A percentile compares a stretch with the other conserved stretches of the same genome.
Evolutionary conservation across 169 alveolate genomes (phyloP).

Genomic region (Plasmodium inui): DNA sequence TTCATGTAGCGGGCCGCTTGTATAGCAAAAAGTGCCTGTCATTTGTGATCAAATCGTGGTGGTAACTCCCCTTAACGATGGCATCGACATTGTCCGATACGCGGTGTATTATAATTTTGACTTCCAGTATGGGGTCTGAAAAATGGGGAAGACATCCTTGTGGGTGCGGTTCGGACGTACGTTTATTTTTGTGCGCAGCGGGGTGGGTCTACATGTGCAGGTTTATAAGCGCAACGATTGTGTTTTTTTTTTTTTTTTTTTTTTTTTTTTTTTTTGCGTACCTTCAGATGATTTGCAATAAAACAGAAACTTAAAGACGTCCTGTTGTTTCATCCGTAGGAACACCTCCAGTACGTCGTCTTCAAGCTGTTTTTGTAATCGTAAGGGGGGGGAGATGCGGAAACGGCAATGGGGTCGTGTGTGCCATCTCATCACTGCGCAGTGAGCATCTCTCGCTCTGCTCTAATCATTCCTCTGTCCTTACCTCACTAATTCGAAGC

Average conservation of each 20-base stretch:
- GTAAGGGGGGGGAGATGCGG: neutral
- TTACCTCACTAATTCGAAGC: constrained; percentile 37
- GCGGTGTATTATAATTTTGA: constrained; percentile 32
- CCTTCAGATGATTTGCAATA: neutral
- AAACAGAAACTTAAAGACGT: constrained; percentile 20
- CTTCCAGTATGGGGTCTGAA: constrained; percentile 29
- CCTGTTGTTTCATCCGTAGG: constrained; percentile 9
- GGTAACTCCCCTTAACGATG: neutral
- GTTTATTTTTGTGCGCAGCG: neutral
- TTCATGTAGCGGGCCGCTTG: neutral
- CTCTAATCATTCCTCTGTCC: neutral
- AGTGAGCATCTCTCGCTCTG: neutral
- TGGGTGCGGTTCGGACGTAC: neutral
- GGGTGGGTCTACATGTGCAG: neutral
- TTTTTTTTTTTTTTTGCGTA: constrained; percentile 1
- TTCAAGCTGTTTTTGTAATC: neutral
- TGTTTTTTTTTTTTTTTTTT: neutral
- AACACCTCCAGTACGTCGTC: constrained; percentile 24
- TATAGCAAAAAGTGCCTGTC: constrained; percentile 8
- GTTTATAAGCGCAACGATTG: neutral
- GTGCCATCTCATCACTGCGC: neutral
- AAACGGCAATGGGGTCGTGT: neutral
- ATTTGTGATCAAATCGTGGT: neutral
- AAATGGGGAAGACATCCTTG: neutral
- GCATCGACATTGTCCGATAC: neutral